phyloP scores from a whole-genome alignment of 2,329 filamentous ascomycete genomes.

The Lojkania enalia region DNA sequence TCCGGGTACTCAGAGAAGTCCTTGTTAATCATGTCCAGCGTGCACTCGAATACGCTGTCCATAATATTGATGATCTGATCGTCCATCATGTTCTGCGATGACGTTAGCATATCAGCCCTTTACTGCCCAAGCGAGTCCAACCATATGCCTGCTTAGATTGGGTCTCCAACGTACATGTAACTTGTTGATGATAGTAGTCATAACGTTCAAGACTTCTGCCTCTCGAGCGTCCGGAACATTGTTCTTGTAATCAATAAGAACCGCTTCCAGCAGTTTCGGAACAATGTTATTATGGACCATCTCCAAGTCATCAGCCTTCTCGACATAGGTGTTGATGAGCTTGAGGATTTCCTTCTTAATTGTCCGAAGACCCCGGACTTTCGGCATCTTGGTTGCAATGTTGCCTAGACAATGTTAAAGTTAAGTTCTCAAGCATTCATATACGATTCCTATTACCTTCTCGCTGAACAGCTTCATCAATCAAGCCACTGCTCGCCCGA shows the following conservation, averaged over 20 bases:
- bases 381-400: constrained; percentile 95
- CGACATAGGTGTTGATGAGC: constrained; percentile 95
- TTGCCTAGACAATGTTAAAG: constrained; percentile 62
- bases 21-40: constrained; percentile 99
- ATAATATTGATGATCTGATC: constrained; percentile 97
- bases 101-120: constrained; percentile 22
- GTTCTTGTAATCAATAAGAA: constrained; percentile 93
- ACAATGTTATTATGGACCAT: constrained; percentile 94
- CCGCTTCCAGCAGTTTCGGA: constrained; percentile 90
- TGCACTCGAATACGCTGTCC: constrained; percentile 98
- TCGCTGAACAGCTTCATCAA: constrained; percentile 85
- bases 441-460: constrained; percentile 64
- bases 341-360: constrained; percentile 99
- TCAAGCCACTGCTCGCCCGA: constrained; percentile 91
- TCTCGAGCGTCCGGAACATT: constrained; percentile 96
- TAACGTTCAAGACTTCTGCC: constrained; percentile 94
- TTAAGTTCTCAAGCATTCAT: background rate
- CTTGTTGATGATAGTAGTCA: constrained; percentile 96
- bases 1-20: constrained; percentile 99
- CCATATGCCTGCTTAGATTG: constrained; percentile 56
- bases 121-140: constrained; percentile 32
- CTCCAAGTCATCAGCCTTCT: constrained; percentile 94
- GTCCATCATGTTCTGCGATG: constrained; percentile 81
- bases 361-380: constrained; percentile 89
- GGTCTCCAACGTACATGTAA: constrained; percentile 78